Evolutionary conservation across 2,329 filamentous ascomycete genomes (phyloP).

Genomic region (Curvularia spicifera): DNA sequence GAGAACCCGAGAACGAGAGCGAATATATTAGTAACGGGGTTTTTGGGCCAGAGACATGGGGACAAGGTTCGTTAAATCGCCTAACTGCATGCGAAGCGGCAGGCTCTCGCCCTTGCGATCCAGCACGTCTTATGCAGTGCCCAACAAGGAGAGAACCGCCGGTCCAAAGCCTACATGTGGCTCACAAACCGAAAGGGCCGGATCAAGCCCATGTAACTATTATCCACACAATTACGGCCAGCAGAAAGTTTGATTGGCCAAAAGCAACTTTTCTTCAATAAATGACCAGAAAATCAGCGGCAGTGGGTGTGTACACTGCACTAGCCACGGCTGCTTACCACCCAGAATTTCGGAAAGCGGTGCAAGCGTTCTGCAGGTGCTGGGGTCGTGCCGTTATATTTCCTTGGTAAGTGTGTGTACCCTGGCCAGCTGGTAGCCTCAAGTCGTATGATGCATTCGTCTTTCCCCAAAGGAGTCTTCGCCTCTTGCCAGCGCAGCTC

Average conservation of each 20-base stretch:
- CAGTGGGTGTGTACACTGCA: conserved; percentile 24
- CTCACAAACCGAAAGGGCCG: conserved; percentile 18
- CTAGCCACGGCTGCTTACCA: conserved; percentile 31
- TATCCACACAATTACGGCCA: conserved; percentile 21
- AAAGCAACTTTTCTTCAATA: conserved; percentile 21
- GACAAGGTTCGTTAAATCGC: conserved; percentile 8
- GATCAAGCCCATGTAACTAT: conserved; percentile 16
- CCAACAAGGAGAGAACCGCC: conserved; percentile 7
- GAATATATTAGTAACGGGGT: not conserved
- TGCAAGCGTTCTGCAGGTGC: conserved; percentile 22
- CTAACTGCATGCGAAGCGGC: conserved; percentile 10
- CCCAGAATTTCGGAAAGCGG: conserved; percentile 27
- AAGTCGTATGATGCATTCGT: conserved; percentile 20
- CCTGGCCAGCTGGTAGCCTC: conserved; percentile 1
- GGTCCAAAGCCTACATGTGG: conserved; percentile 24
- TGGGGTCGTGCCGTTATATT: conserved; percentile 22
- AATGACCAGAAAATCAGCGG: conserved; percentile 16
- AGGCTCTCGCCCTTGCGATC: conserved; percentile 14
- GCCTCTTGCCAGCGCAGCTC: conserved; percentile 20
- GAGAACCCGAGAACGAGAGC: conserved; percentile 1
- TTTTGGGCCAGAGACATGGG: not conserved
- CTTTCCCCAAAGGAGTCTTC: conserved; percentile 15
- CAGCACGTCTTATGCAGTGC: conserved; percentile 21
- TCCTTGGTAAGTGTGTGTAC: conserved; percentile 12
- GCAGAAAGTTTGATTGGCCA: conserved; percentile 18